Percentiles rank a stretch among this genome's conserved stretches.
These are phyloP conservation scores for Suhomyces wounanorum DNA, from an alignment of 1,139 yeast species.

Conservation along the genomic window DNA sequence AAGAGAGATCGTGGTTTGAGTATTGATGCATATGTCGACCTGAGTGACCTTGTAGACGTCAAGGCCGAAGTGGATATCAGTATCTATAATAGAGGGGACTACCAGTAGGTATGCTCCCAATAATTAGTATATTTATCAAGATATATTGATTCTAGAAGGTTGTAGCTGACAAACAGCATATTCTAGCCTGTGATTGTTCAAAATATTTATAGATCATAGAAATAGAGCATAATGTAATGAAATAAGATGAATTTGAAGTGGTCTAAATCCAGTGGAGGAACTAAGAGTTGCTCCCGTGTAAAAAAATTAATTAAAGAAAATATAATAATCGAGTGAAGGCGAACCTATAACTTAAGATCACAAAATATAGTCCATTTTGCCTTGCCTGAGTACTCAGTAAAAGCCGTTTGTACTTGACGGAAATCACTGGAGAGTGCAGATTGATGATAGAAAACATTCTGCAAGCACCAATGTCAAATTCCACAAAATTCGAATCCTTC, in stretches of 20 bases:
- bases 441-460: too few species aligned
- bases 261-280: too few species aligned
- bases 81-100: conserved; percentile 85
- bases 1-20: conserved; percentile 39
- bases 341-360: not conserved
- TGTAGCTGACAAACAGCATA: not conserved
- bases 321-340: too few species aligned
- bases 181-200: not conserved
- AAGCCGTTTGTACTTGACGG: too few species aligned
- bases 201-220: not conserved
- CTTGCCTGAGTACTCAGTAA: too few species aligned
- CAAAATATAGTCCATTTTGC: too few species aligned
- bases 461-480: too few species aligned
- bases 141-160: not conserved
- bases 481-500: too few species aligned
- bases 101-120: conserved; percentile 23
- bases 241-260: not conserved
- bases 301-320: too few species aligned
- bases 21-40: conserved; percentile 50
- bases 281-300: too few species aligned
- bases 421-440: too few species aligned
- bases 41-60: conserved; percentile 56
- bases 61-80: conserved; percentile 93
- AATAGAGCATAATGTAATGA: not conserved
- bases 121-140: not conserved